These are phyloP conservation scores for Daldinia concentrica DNA, from an alignment of 495 filamentous ascomycete genomes.

Conservation along the genomic window DNA sequence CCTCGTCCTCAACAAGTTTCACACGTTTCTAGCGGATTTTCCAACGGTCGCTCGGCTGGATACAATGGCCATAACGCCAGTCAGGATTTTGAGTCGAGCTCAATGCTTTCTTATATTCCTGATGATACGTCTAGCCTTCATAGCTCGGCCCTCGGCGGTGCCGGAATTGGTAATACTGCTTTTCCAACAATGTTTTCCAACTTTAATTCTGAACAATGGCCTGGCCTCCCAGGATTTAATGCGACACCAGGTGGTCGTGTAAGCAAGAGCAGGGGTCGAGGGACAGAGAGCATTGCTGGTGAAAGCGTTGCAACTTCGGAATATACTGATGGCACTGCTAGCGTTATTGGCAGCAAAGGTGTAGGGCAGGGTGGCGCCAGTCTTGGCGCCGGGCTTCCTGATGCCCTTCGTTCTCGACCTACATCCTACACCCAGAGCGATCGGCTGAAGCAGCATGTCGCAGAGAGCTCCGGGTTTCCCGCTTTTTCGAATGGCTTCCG, in stretches of 20 bases:
- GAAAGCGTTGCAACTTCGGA: conserved; percentile 91
- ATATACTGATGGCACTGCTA: conserved; percentile 78
- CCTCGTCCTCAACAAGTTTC: conserved; percentile 64
- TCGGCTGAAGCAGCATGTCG: conserved; percentile 90
- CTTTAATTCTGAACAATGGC: conserved; percentile 89
- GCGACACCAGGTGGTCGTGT: conserved; percentile 65
- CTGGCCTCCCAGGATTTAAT: conserved; percentile 73
- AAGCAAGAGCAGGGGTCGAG: conserved; percentile 66
- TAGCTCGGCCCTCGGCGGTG: conserved; percentile 87
- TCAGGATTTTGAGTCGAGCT: conserved; percentile 86
- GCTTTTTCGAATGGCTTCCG: conserved; percentile 77
- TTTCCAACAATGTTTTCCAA: conserved; percentile 96
- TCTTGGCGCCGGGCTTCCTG: conserved; percentile 78
- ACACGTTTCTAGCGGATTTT: conserved; percentile 81
- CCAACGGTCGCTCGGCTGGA: conserved; percentile 54
- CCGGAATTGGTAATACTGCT: conserved; percentile 74
- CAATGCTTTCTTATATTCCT: conserved; percentile 90
- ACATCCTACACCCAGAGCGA: conserved; percentile 61
- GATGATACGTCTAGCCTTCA: conserved; percentile 98
- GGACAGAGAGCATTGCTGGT: conserved; percentile 81
- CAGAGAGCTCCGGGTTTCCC: conserved; percentile 65
- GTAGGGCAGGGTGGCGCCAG: conserved; percentile 78
- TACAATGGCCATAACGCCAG: conserved; percentile 58
- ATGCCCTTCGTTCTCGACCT: conserved; percentile 61
- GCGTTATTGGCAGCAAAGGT: conserved; percentile 77